Evolutionary conservation across 169 alveolate genomes (phyloP).

Genomic region (Miamiensis avidus): DNA sequence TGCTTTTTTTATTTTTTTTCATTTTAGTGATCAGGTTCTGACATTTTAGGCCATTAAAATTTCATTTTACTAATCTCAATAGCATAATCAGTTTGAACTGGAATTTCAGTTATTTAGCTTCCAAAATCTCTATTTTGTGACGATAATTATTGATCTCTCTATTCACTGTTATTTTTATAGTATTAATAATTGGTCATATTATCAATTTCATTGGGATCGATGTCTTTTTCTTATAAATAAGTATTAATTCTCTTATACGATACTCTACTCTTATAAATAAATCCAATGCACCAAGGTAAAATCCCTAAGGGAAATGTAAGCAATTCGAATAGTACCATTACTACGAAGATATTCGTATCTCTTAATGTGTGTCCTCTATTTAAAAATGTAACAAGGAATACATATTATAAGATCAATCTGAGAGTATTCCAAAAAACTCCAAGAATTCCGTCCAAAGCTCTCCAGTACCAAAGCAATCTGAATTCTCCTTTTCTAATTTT

Average conservation of each 20-base stretch:
- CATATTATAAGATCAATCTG: constrained; percentile 22
- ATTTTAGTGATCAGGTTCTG: not conserved
- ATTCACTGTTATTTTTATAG: not conserved
- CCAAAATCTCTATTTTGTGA: not conserved
- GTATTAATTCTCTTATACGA: constrained; percentile 34
- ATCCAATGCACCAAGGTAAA: constrained; percentile 29
- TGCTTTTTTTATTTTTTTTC: not conserved
- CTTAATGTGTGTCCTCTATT: constrained; percentile 21
- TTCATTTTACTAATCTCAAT: constrained; percentile 18
- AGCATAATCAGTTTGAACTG: not conserved
- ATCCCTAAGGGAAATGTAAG: constrained; percentile 38
- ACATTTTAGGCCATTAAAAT: constrained; percentile 33
- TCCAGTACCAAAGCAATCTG: constrained; percentile 2
- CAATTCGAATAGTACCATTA: constrained; percentile 35
- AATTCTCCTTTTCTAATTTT: constrained; percentile 34
- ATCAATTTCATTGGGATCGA: constrained; percentile 16
- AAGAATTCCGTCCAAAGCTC: constrained; percentile 22
- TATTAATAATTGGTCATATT: not conserved
- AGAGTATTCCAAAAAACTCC: constrained; percentile 37
- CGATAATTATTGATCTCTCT: not conserved
- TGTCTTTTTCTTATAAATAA: constrained; percentile 34
- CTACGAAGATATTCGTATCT: constrained; percentile 30
- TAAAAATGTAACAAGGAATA: constrained; percentile 22
- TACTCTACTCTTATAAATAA: constrained; percentile 27
- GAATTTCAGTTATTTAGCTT: not conserved